Percentiles rank a stretch among this genome's conserved stretches.
phyloP scores from a whole-genome alignment of 352 stramenopile species.

The Nothophytophthora sp. region DNA sequence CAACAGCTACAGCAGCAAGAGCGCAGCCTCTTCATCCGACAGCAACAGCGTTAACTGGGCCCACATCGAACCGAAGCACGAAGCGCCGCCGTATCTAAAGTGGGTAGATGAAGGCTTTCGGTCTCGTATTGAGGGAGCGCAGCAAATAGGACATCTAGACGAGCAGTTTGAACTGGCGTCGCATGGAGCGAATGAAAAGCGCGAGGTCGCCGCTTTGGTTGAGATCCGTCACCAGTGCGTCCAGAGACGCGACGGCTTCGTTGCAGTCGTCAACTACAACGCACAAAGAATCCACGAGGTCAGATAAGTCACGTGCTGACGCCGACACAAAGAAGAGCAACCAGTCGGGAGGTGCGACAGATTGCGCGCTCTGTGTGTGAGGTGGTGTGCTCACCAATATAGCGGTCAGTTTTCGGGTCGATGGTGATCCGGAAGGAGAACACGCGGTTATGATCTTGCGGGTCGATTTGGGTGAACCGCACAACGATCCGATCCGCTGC shows the following conservation, averaged over 20 bases:
- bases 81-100: constrained; percentile 50
- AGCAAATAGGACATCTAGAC: constrained; percentile 24
- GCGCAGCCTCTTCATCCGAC: constrained; percentile 2
- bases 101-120: constrained; percentile 10
- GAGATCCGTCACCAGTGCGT: constrained; percentile 55
- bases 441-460: constrained; percentile 45
- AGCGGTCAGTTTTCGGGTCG: constrained; percentile 51
- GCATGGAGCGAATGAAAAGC: constrained; percentile 79
- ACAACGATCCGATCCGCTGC: constrained; percentile 64
- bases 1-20: neutral
- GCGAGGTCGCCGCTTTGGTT: constrained; percentile 72
- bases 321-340: neutral
- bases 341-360: neutral
- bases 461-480: constrained; percentile 74
- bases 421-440: constrained; percentile 81
- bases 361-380: neutral
- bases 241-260: constrained; percentile 45
- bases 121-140: neutral
- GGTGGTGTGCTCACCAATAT: constrained; percentile 41
- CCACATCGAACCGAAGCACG: constrained; percentile 14
- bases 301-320: neutral
- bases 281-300: no score
- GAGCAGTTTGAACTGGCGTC: constrained; percentile 74
- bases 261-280: constrained; percentile 70
- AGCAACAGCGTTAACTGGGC: neutral